Percentiles rank a stretch among this genome's conserved stretches.
Evolutionary conservation across 2,329 filamentous ascomycete species (phyloP).

Genomic region (Colletotrichum paranaense): DNA sequence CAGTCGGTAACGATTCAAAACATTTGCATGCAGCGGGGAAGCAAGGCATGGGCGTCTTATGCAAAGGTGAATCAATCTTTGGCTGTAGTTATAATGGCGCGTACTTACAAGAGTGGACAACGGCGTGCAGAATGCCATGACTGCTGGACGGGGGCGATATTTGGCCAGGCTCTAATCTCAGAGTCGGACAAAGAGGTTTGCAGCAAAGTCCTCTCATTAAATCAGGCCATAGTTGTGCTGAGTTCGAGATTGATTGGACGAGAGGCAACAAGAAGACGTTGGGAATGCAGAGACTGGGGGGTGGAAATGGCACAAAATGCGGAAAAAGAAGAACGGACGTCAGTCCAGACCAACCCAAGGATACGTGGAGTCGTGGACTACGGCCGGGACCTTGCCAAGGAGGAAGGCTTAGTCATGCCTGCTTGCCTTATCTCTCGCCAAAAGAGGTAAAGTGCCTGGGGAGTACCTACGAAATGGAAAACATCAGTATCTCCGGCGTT

Average conservation of each 20-base stretch:
- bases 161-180: conserved; percentile 1
- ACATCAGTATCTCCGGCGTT: background rate
- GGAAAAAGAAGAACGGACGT: background rate
- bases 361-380: too few relatives aligned
- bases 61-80: background rate
- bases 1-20: background rate
- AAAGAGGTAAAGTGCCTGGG: background rate
- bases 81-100: conserved; percentile 3
- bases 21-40: background rate
- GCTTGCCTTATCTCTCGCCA: background rate
- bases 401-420: background rate
- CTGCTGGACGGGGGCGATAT: background rate
- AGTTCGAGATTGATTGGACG: background rate
- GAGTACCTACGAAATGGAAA: background rate
- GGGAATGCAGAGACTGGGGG: background rate
- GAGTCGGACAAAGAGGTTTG: background rate
- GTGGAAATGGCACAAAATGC: background rate
- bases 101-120: background rate
- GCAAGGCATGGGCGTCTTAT: background rate
- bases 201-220: background rate
- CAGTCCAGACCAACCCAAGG: background rate
- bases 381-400: background rate
- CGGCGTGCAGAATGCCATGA: background rate
- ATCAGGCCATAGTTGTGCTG: conserved; percentile 9
- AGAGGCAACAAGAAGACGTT: background rate